Conservation (phyloP, 257 asterid species). For the Forsythia suspensa region DNA sequence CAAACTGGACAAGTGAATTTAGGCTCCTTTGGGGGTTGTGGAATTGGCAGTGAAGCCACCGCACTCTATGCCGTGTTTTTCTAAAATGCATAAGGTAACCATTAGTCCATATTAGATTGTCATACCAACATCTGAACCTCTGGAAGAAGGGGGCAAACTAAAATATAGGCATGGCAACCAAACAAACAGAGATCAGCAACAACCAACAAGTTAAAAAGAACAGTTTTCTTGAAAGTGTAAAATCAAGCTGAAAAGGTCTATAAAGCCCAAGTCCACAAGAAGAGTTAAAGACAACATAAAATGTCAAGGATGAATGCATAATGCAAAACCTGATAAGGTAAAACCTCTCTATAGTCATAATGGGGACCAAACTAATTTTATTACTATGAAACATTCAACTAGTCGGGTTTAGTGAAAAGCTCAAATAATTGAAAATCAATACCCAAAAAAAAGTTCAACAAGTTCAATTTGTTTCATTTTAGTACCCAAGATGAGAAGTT, state of each 20-base stretch:
- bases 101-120: background rate
- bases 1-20: constrained; percentile 86
- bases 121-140: background rate
- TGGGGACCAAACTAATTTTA: too few relatives aligned
- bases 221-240: too few relatives aligned
- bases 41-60: constrained; percentile 28
- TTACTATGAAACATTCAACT: too few relatives aligned
- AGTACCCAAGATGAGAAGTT: too few relatives aligned
- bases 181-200: background rate
- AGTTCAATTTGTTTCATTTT: too few relatives aligned
- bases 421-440: too few relatives aligned
- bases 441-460: too few relatives aligned
- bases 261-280: background rate
- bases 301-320: background rate
- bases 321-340: background rate
- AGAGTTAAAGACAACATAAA: background rate
- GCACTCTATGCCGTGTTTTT: constrained; percentile 29
- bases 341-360: too few relatives aligned
- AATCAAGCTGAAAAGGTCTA: background rate
- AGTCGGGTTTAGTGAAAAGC: too few relatives aligned
- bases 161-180: background rate
- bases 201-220: background rate
- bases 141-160: background rate
- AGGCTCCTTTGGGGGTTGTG: constrained; percentile 60
- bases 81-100: constrained; percentile 27